phyloP scores from a whole-genome alignment of 2,329 filamentous ascomycete genomes.

The Fusarium torulosum region DNA sequence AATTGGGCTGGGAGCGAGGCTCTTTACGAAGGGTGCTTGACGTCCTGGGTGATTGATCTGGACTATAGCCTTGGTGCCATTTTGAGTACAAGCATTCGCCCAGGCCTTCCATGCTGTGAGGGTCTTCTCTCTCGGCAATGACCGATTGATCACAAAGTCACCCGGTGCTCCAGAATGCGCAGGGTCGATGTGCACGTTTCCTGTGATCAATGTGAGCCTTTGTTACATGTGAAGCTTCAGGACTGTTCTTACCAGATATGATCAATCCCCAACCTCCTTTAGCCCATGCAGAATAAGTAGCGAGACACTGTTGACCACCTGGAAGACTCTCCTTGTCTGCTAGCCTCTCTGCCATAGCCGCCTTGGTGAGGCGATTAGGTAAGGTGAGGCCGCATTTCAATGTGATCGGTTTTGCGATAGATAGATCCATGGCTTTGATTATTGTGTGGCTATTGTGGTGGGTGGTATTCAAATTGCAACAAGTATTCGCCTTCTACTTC shows the following conservation, averaged over 20 bases:
- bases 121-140: not conserved
- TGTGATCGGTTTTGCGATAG: not conserved
- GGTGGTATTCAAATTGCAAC: too few species aligned
- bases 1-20: not conserved
- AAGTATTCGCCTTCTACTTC: too few species aligned
- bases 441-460: too few species aligned
- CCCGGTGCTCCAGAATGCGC: not conserved
- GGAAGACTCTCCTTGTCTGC: not conserved
- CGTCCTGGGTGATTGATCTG: conserved; percentile 6
- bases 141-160: not conserved
- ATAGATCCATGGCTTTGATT: not conserved
- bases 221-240: too few species aligned
- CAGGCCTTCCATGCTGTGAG: not conserved
- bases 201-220: not conserved
- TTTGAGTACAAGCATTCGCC: not conserved
- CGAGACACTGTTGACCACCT: not conserved
- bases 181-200: not conserved
- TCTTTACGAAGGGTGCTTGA: not conserved
- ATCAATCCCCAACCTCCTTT: conserved; percentile 3
- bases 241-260: not conserved
- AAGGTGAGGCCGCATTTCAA: conserved; percentile 4
- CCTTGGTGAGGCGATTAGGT: conserved; percentile 1
- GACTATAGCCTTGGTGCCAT: not conserved
- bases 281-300: not conserved
- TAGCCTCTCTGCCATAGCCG: not conserved